A percentile compares a stretch with the other conserved stretches of the same genome.
phyloP scores from a whole-genome alignment of 495 filamentous ascomycete genomes.

The Neurospora sublineolata region DNA sequence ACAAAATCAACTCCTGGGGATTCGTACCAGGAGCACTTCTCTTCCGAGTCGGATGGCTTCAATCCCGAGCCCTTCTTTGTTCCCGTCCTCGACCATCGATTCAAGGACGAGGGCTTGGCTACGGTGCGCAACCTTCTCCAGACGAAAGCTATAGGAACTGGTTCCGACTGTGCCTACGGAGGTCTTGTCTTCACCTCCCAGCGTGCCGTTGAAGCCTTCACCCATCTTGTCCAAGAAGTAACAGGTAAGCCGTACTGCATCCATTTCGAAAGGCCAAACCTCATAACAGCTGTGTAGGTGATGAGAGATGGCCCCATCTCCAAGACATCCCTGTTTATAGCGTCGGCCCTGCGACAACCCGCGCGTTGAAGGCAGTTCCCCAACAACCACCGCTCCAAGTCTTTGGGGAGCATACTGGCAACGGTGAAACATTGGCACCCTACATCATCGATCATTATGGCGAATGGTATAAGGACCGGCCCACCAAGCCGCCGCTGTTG shows the following conservation, averaged over 20 bases:
- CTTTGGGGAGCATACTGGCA: conserved; percentile 69
- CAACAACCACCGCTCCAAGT: conserved; percentile 39
- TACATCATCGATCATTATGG: conserved; percentile 67
- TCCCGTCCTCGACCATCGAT: conserved; percentile 70
- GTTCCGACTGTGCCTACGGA: conserved; percentile 45
- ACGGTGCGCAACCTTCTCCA: conserved; percentile 25
- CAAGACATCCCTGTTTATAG: conserved; percentile 61
- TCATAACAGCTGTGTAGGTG: conserved; percentile 9
- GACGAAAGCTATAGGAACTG: conserved; percentile 21
- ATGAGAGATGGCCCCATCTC: conserved; percentile 33
- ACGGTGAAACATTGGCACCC: conserved; percentile 62
- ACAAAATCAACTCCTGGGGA: conserved; percentile 70
- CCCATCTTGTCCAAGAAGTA: conserved; percentile 46
- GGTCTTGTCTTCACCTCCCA: conserved; percentile 91
- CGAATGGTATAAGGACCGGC: conserved; percentile 26
- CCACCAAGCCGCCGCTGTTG: conserved; percentile 50
- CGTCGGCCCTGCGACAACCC: conserved; percentile 83
- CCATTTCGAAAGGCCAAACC: background rate
- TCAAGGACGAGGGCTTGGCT: conserved; percentile 32
- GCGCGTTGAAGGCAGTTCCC: conserved; percentile 51
- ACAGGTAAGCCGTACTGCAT: conserved; percentile 23
- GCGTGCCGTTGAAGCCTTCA: conserved; percentile 80
- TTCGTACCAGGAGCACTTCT: conserved; percentile 68
- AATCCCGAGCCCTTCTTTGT: conserved; percentile 58
- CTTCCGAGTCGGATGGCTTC: conserved; percentile 24